Evolutionary conservation across 163 green algal species (phyloP).

Genomic region (Picocystis sp.): DNA sequence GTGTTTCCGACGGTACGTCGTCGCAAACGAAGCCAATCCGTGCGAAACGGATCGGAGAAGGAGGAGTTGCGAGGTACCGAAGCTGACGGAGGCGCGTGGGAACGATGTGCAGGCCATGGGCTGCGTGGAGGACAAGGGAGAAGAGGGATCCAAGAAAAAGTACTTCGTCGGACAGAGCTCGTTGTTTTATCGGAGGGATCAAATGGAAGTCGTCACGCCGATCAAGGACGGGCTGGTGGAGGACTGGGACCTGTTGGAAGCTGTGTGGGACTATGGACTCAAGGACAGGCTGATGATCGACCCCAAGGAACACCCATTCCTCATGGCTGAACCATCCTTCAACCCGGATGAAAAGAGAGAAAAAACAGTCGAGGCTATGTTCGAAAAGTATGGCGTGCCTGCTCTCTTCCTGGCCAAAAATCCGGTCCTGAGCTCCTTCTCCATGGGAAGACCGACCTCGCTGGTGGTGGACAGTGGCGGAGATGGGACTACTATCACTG

Average conservation of each 20-base stretch:
- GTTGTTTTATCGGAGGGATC: background rate
- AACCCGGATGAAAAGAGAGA: conserved; percentile 44
- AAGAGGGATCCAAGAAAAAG: too few relatives aligned
- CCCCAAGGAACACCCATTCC: conserved; percentile 63
- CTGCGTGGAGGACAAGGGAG: too few relatives aligned
- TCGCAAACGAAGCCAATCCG: background rate
- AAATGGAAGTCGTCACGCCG: conserved; percentile 36
- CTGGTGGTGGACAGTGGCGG: conserved; percentile 66
- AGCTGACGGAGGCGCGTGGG: too few relatives aligned
- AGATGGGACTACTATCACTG: conserved; percentile 40
- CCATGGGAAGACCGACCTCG: conserved; percentile 63
- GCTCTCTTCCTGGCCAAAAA: conserved; percentile 81
- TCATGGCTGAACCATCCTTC: conserved; percentile 71
- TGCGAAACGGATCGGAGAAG: background rate
- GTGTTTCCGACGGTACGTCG: too few relatives aligned
- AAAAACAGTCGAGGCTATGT: conserved; percentile 57
- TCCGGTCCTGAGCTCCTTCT: conserved; percentile 63
- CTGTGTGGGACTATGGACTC: conserved; percentile 52
- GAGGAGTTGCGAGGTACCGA: too few relatives aligned
- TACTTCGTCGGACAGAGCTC: too few relatives aligned
- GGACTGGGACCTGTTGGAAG: conserved; percentile 69
- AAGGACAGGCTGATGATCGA: conserved; percentile 54
- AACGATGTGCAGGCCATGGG: background rate
- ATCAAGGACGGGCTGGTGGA: conserved; percentile 39
- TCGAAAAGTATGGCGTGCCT: conserved; percentile 51